Evolutionary conservation across 2,329 filamentous ascomycete species (phyloP).

Genomic region (Phyllosticta citribraziliensis): DNA sequence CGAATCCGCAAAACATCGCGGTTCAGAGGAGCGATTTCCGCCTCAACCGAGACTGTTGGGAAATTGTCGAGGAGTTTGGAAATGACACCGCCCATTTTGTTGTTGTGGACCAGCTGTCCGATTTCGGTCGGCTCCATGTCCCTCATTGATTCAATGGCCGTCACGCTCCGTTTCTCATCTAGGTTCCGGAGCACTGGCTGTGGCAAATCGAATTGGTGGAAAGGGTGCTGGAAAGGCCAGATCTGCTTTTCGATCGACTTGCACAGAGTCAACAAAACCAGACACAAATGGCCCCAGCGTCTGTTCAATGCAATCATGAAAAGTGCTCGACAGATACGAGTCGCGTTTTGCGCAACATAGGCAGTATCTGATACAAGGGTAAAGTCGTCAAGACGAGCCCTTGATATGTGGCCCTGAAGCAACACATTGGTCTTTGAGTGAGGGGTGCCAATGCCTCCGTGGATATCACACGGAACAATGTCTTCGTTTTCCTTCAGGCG

Average conservation of each 20-base stretch:
- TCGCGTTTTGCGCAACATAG: conserved; percentile 92
- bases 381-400: conserved; percentile 82
- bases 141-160: conserved; percentile 70
- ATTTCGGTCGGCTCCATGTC: conserved; percentile 94
- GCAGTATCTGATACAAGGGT: conserved; percentile 83
- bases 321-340: conserved; percentile 83
- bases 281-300: conserved; percentile 90
- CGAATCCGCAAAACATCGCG: conserved; percentile 88
- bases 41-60: conserved; percentile 80
- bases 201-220: conserved; percentile 89
- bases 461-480: conserved; percentile 65
- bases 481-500: conserved; percentile 55
- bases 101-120: conserved; percentile 82
- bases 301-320: conserved; percentile 97
- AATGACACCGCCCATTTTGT: conserved; percentile 74
- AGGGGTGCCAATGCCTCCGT: conserved; percentile 53
- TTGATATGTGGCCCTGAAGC: conserved; percentile 86
- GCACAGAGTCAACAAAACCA: conserved; percentile 81
- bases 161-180: conserved; percentile 64
- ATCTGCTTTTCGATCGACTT: conserved; percentile 96
- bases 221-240: conserved; percentile 90
- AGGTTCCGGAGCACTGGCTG: conserved; percentile 74
- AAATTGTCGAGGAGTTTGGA: conserved; percentile 79
- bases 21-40: conserved; percentile 91
- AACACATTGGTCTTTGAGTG: conserved; percentile 95